Evolutionary conservation across 2,329 filamentous ascomycete species (phyloP), one percentile per base, ranked within the genome.

Genomic region (Phaeosphaeriaceae sp.): DNA sequence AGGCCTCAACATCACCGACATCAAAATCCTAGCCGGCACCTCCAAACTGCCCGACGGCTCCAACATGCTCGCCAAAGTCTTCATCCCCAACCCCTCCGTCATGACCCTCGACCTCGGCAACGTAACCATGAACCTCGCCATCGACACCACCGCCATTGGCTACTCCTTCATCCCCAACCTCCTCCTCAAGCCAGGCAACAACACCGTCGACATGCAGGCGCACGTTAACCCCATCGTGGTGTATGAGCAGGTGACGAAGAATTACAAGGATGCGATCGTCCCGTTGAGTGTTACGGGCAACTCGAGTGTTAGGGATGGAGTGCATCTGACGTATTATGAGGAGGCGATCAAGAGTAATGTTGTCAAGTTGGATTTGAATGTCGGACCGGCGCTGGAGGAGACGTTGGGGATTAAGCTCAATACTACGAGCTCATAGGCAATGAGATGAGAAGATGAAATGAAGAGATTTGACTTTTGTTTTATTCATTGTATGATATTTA

Each of bases 61-160:
- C 71, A 91, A 91, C 78, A 89, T 91, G 77, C 78, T 83, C 52
- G 88, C 84, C 65, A 84, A 79, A 15, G 83, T 84, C 57, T 79
- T 80, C 56, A 88, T 91, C 52, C 88, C 87, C 64, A 92, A 91
- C 74, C 83, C 82, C 7, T 89, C 88, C 1, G 77, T 86, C 52
- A 82, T 89, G 70, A 86, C 83, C n/a, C 81, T 91, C 53, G 84
- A 89, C 32, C 84, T 91, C 81, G 89, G 89, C 67, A 89, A 91
- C 67, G 80, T 86, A 35, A 85, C 84, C 26, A 89, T 90, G 76
- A 77, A 82, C 75, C 87, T 87, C 70, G 85, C 80, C 67, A 81
- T 89, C 53, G 80, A 83, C 47, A 82, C 80, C 48, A 65, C 76
- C 47, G 63, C 78, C 1, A 81, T 91, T 60, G 89, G 89, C 53